A percentile compares a stretch with the other conserved stretches of the same genome.
These are phyloP conservation scores for Thalassia testudinum DNA, from an alignment of 116 monocot species.

Conservation along the genomic window DNA sequence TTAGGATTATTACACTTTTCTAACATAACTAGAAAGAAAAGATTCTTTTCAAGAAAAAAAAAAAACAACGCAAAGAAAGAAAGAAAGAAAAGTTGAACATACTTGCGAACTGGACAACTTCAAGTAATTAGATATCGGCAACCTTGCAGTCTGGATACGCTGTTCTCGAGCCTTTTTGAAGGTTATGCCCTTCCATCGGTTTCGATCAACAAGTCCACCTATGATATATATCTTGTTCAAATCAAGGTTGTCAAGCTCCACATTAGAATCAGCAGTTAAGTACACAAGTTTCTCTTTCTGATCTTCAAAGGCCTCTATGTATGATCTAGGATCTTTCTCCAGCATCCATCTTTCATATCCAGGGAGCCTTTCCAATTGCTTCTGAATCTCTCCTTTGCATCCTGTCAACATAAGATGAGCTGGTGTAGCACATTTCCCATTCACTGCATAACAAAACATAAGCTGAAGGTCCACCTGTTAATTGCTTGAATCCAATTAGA, in stretches of 20 bases:
- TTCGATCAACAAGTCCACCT: slow-evolving; percentile 88
- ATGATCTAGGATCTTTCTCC: slow-evolving; percentile 59
- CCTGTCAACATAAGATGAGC: slow-evolving; percentile 91
- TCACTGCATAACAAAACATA: slow-evolving; percentile 95
- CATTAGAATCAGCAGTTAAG: slow-evolving; percentile 86
- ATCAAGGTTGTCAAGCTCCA: slow-evolving; percentile 70
- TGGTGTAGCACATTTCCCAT: slow-evolving; percentile 61
- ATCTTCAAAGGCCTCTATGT: slow-evolving; percentile 70
- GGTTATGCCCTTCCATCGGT: slow-evolving; percentile 90
- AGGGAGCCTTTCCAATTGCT: slow-evolving; percentile 49
- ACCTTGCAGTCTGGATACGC: slow-evolving; percentile 66
- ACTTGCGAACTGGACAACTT: slow-evolving; percentile 96
- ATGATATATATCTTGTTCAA: slow-evolving; percentile 60
- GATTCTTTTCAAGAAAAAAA: background rate
- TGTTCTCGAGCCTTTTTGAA: slow-evolving; percentile 84
- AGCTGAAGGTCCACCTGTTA: slow-evolving; percentile 34
- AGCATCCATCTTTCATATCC: slow-evolving; percentile 88
- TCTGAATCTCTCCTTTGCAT: slow-evolving; percentile 61
- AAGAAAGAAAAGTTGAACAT: slow-evolving; percentile 2
- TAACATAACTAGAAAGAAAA: too few relatives aligned
- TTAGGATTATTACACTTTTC: too few relatives aligned
- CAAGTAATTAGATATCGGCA: slow-evolving; percentile 70
- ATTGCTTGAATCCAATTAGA: too few relatives aligned
- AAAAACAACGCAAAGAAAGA: too few relatives aligned
- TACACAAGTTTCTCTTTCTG: slow-evolving; percentile 78